Evolutionary conservation across 192 early-diverging fungal genomes (phyloP), one percentile per base, ranked within the genome.

Genomic region (Umbelopsis sp.): DNA sequence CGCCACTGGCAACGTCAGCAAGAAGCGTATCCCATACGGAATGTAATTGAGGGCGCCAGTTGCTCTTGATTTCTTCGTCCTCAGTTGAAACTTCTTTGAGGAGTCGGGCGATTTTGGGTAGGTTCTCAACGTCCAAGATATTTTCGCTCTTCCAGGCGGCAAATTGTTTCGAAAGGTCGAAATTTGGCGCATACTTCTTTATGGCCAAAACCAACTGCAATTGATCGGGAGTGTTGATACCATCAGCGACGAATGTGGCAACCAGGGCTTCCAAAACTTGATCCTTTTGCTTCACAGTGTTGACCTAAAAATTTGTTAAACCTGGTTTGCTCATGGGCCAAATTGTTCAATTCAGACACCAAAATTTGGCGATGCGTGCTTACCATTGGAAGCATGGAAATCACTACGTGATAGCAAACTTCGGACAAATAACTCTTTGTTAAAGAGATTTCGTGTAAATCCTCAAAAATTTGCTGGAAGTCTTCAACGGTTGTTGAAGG

Each of bases 351-450:
- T 30, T 30, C 37, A 23, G 33, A 30, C 27, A 30, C 7, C 0
- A n/a, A 37, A 9, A 4, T 30, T 3, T 30, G 27, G 27, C 27
- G 1, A 18, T 3, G 33, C 12, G 37, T 37, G 33, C 78, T 80
- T 86, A 85, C 84, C 44, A 79, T 70, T 55, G 84, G 81, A 21
- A 85, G 68, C 68, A 77, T 81, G n/a, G 71, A 86, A 49, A 78
- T 86, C 50, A 97, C 73, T 15, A 95, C 88, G 64, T 86, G 83
- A 74, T 90, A 94, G 48, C 90, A 87, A 9, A 88, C 82, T 74
- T 95, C 91, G n/a, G 85, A 76, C 27, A 98, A 79, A 73, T 95
- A 99, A 21, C 86, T 82, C 74, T 97, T 97, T 20, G 87, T 85
- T 6, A 84, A 71, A 0, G 91, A 85, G 58, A 90, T 87, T 53